These are phyloP conservation scores for Colletotrichum sp. DNA, from an alignment of 2,329 filamentous ascomycete genomes.

Conservation along the genomic window DNA sequence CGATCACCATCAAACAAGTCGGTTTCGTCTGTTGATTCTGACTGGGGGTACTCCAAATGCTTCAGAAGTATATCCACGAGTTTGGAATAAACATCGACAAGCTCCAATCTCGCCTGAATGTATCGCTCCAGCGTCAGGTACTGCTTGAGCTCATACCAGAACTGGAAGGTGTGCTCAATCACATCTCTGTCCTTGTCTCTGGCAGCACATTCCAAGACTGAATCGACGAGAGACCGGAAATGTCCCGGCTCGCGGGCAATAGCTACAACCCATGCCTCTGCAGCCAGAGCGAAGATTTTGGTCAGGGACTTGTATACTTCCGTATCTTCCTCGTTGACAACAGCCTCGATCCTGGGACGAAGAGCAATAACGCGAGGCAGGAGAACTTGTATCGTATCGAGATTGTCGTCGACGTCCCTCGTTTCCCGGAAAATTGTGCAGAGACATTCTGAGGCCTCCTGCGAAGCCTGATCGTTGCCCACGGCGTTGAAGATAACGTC, in stretches of 20 bases:
- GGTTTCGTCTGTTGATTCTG: conserved; percentile 73
- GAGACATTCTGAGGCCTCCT: conserved; percentile 89
- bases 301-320: conserved; percentile 90
- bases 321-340: conserved; percentile 79
- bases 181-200: conserved; percentile 89
- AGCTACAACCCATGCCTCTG: conserved; percentile 91
- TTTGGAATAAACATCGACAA: conserved; percentile 83
- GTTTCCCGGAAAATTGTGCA: conserved; percentile 93
- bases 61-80: conserved; percentile 92
- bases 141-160: conserved; percentile 99
- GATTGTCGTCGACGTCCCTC: conserved; percentile 88
- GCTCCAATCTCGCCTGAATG: conserved; percentile 76
- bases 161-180: conserved; percentile 91
- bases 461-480: conserved; percentile 76
- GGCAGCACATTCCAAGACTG: conserved; percentile 88
- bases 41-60: conserved; percentile 84
- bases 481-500: conserved; percentile 81
- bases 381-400: conserved; percentile 79
- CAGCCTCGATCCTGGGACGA: conserved; percentile 74
- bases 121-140: conserved; percentile 92
- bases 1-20: conserved; percentile 96
- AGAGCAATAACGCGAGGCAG: conserved; percentile 82
- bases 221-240: conserved; percentile 86
- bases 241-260: conserved; percentile 83
- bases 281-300: conserved; percentile 89